Base-by-base conservation (phyloP, 1,139 yeast genomes). In the Arxiozyma slooffiae region DNA sequence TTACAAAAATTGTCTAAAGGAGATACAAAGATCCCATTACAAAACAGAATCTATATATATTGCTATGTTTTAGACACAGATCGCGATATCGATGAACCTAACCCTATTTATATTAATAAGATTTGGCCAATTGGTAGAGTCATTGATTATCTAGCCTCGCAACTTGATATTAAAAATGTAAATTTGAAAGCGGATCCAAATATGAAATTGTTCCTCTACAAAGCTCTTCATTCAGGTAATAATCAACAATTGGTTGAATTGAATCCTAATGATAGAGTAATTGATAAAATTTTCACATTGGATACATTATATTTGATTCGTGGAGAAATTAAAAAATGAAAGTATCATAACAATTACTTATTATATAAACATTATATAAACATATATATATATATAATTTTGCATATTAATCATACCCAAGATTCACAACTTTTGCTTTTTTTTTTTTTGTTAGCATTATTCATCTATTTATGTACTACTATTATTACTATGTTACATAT, bases 121-220 rank as follows among this genome's bases (percentile, higher is more conserved):
- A 59, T 64, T 3, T 83, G 92, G 87, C 82, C 87, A 0, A 74
- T 86, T 7, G 97, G 97, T 0, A 73, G 86, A 55, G 82, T 83
- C 2, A 67, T 88, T 46, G 97, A 90, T 64, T 75, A 76, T 41
- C 74, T 85, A 14, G 80, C 90, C 4, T 76, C 74, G 36, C 63
- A 69, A 38, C 66, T 84, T 51, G 74, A 72, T 48, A 74, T 85
- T 21, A 71, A 71, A 42, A 85, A 85, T 64, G 20, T 26, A 2
- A 57, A 57, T 48, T 44, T 77, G 1, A 72, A 67, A 26, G 75
- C 76, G 30, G 57, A 52, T 14, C 44, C 50, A 9, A 51, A 54
- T 16, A 67, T 68, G 45, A 65, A 59, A 48, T 50, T 70, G 22
- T 63, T 60, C 38, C 52, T 70, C 53, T 58, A 69, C 57, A 57